Evolutionary conservation across 2,329 filamentous ascomycete species (phyloP), one percentile per base, ranked within the genome.

Genomic region (Cercospora sojina): DNA sequence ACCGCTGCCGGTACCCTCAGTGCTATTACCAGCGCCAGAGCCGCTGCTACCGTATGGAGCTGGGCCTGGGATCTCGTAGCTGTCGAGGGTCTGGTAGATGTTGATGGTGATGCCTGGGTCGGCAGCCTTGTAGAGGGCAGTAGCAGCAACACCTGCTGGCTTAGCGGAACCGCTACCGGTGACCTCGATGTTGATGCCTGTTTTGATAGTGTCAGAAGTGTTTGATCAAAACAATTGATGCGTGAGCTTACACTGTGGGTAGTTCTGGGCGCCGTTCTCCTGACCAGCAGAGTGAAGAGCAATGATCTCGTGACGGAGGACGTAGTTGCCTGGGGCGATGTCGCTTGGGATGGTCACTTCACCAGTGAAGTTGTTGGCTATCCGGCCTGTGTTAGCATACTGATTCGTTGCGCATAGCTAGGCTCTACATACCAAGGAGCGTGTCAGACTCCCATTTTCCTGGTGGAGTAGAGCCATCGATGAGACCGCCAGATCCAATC

Each of bases 91-190:
- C 62, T 78, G 72, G 82, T 88, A 89, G 77, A 89, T 83, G 81
- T 85, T 86, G 81, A 88, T 78, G 67, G 81, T 70, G 73, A 90
- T 86, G 66, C 87, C 87, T 12, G 84, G 76, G 75, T 89, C 87
- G 63, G 79, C 77, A 71, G 81, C 78, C 61, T 79, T 86, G 82
- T 89, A 90, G 29, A 89, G 81, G 64, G 77, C 77, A 12, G 83
- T 86, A 61, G 83, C 86, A 13, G 80, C 73, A 18, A 80, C 81
- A 66, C 86, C 87, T 18, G 77, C 71, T 23, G 82, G 65, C 60
- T 59, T 47, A 53, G 79, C 81, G 59, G 84, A 82, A 20, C 84
- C 85, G 51, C 79, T 78, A 60, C 86, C 85, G 35, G 83, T 84
- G 69, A 89, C 79, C 74, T 87, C 82, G 69, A 90, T 74, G 80